Conservation (phyloP, 1,284 basidiomycete species). For the Xerocomus minutiporus region DNA sequence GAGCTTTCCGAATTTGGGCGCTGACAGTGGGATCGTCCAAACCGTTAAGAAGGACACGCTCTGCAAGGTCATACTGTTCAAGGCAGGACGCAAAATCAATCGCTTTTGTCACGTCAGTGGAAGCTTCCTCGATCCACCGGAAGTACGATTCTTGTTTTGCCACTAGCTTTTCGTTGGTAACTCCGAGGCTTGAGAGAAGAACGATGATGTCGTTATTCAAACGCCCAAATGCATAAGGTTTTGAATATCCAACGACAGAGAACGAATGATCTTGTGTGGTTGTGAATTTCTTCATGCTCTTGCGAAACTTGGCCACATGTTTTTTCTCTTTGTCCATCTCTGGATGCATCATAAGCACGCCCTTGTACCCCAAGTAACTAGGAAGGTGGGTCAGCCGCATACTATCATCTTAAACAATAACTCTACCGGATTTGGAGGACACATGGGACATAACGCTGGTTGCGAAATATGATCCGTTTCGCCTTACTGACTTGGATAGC, state of each 20-base stretch:
- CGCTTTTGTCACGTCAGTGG: conserved; percentile 42
- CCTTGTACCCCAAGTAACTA: conserved; percentile 61
- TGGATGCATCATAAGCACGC: conserved; percentile 62
- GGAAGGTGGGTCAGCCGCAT: neutral
- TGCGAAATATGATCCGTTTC: conserved; percentile 52
- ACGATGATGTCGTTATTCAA: conserved; percentile 66
- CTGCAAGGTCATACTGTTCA: conserved; percentile 44
- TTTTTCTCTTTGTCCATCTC: conserved; percentile 43
- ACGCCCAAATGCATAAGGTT: conserved; percentile 56
- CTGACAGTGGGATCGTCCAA: conserved; percentile 43
- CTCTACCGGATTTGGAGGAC: conserved; percentile 59
- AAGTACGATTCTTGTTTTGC: conserved; percentile 57
- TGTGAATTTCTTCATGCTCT: conserved; percentile 65
- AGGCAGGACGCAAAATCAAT: conserved; percentile 53
- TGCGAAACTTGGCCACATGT: conserved; percentile 52
- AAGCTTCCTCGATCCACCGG: conserved; percentile 49
- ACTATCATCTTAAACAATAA: neutral
- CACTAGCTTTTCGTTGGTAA: conserved; percentile 49
- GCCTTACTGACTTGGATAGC: conserved; percentile 48
- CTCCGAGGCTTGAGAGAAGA: conserved; percentile 57
- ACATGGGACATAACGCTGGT: conserved; percentile 51
- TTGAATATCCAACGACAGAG: conserved; percentile 59
- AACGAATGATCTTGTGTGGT: conserved; percentile 53
- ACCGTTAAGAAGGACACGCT: conserved; percentile 51
- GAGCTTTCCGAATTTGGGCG: conserved; percentile 39